A percentile compares a stretch with the other conserved stretches of the same genome.
Evolutionary conservation across 768 basidiomycete species (phyloP).

Genomic region (Panaeolus papilionaceus): DNA sequence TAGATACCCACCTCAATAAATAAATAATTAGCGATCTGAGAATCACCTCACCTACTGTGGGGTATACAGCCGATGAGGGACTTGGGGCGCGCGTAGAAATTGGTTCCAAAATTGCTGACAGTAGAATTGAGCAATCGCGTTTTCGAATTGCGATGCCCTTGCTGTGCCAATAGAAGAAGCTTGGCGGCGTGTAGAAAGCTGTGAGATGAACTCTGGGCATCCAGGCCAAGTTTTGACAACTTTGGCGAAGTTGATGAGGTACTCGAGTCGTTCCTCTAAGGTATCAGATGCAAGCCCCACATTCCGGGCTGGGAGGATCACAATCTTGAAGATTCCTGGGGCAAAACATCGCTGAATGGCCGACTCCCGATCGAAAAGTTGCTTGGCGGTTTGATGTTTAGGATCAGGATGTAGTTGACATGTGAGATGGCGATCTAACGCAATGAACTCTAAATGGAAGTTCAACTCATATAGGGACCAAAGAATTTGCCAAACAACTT

Average conservation of each 20-base stretch:
- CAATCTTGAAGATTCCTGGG: too few relatives aligned
- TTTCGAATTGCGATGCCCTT: not conserved
- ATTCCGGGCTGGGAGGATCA: conserved; percentile 4
- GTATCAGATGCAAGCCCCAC: conserved; percentile 12
- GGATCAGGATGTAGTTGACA: too few relatives aligned
- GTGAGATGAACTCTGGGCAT: not conserved
- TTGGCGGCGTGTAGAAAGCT: not conserved
- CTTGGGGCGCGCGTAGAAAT: conserved; percentile 19
- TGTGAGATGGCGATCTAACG: too few relatives aligned
- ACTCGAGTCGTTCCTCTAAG: not conserved
- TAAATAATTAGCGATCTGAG: not conserved
- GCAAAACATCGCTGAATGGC: too few relatives aligned
- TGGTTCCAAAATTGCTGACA: conserved; percentile 18
- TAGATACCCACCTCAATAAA: too few relatives aligned
- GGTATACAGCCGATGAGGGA: conserved; percentile 19
- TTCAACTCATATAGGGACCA: too few relatives aligned
- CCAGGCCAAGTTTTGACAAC: conserved; percentile 15
- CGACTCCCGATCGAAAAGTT: too few relatives aligned
- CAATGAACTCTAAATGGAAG: too few relatives aligned
- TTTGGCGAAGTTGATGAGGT: not conserved
- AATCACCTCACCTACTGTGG: not conserved
- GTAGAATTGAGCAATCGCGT: conserved; percentile 16
- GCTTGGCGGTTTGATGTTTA: too few relatives aligned
- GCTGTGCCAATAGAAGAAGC: not conserved
- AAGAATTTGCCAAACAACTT: too few relatives aligned